Conservation (phyloP, 164 flowering plant genomes). For the Hamamelis virginiana region DNA sequence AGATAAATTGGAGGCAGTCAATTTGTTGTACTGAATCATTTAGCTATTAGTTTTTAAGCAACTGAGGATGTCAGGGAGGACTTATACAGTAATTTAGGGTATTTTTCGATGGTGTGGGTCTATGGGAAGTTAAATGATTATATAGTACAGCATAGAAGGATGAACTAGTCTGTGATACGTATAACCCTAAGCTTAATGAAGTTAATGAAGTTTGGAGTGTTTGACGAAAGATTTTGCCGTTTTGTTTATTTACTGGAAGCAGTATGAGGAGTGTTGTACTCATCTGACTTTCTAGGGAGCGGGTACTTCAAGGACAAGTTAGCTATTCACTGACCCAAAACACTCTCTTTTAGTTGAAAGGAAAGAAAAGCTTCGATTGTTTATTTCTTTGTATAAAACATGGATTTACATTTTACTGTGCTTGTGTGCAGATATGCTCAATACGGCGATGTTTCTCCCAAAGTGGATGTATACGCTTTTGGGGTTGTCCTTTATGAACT, state of each 20-base stretch:
- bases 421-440: conserved; percentile 70
- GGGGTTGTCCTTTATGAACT: conserved; percentile 91
- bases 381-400: neutral
- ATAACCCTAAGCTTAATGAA: neutral
- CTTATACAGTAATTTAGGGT: neutral
- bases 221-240: no score
- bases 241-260: no score
- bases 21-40: neutral
- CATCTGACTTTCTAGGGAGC: no score
- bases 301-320: no score
- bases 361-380: neutral
- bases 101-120: no score
- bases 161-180: neutral
- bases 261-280: no score
- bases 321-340: no score
- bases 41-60: neutral
- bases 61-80: neutral
- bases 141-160: neutral
- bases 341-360: neutral
- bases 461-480: conserved; percentile 89
- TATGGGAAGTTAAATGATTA: neutral
- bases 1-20: neutral
- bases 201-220: neutral
- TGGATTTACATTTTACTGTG: neutral
- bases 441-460: conserved; percentile 85